A percentile compares a stretch with the other conserved stretches of the same genome.
phyloP scores from a whole-genome alignment of 2,329 filamentous ascomycete genomes.

The Periconia macrospinosa region DNA sequence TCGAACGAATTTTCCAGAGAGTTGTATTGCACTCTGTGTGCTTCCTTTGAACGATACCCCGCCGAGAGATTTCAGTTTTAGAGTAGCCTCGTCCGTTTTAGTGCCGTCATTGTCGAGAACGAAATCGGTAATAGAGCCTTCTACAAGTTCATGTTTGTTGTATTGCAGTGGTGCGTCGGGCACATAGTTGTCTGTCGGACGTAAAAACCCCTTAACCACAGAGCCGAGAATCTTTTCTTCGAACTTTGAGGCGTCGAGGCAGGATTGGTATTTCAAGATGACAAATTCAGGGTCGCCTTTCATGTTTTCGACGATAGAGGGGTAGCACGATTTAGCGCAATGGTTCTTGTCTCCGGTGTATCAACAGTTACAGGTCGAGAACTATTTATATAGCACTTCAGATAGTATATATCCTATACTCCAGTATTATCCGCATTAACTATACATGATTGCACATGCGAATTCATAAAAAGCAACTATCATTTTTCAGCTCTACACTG shows the following conservation, averaged over 20 bases:
- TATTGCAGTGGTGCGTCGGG: not conserved
- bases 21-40: not conserved
- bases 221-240: constrained; percentile 2
- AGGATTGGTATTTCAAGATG: constrained; percentile 1
- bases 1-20: not conserved
- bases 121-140: not conserved
- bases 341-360: too few species aligned
- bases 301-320: not conserved
- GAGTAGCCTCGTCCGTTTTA: not conserved
- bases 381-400: too few species aligned
- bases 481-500: too few species aligned
- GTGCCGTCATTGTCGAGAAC: not conserved
- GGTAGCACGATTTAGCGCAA: too few species aligned
- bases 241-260: not conserved
- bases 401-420: too few species aligned
- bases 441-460: too few species aligned
- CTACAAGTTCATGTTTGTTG: not conserved
- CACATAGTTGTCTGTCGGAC: constrained; percentile 1
- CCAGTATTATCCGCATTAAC: too few species aligned
- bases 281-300: constrained; percentile 1
- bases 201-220: not conserved
- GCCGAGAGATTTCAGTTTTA: not conserved
- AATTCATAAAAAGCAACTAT: too few species aligned
- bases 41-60: not conserved
- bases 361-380: too few species aligned